Evolutionary conservation across 1,139 yeast genomes (phyloP).

Genomic region (Arxiozyma heterogenica): DNA sequence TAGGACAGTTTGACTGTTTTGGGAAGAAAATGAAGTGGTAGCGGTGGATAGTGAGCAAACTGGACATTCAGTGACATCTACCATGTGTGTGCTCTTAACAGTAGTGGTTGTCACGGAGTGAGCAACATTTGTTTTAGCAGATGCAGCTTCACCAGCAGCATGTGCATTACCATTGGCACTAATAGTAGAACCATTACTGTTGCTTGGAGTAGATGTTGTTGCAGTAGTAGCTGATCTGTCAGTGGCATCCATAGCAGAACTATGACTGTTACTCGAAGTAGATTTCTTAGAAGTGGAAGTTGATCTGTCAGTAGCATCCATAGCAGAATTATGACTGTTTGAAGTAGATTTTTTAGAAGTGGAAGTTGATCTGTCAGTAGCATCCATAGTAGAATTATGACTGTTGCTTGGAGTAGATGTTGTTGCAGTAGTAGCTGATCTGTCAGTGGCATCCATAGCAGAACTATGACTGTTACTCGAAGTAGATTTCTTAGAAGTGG

Average conservation of each 20-base stretch:
- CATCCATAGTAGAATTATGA: too few relatives aligned
- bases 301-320: too few relatives aligned
- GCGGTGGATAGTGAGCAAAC: background rate
- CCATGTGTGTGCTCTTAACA: background rate
- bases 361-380: slow-evolving; percentile 22
- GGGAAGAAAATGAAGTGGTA: background rate
- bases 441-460: too few relatives aligned
- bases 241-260: too few relatives aligned
- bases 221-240: background rate
- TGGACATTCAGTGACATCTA: background rate
- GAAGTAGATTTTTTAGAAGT: too few relatives aligned
- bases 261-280: background rate
- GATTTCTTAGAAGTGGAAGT: background rate
- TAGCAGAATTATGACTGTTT: too few relatives aligned
- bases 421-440: too few relatives aligned
- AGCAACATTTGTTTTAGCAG: background rate
- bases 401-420: too few relatives aligned
- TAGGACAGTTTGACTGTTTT: background rate
- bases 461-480: too few relatives aligned
- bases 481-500: too few relatives aligned
- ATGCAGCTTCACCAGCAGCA: background rate
- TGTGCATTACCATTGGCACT: background rate
- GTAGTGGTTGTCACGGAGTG: background rate
- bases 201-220: background rate
- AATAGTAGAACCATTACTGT: background rate